A percentile compares a stretch with the other conserved stretches of the same genome.
Evolutionary conservation across 352 stramenopile genomes (phyloP).

Genomic region (Hyaloperonospora arabidopsidis): DNA sequence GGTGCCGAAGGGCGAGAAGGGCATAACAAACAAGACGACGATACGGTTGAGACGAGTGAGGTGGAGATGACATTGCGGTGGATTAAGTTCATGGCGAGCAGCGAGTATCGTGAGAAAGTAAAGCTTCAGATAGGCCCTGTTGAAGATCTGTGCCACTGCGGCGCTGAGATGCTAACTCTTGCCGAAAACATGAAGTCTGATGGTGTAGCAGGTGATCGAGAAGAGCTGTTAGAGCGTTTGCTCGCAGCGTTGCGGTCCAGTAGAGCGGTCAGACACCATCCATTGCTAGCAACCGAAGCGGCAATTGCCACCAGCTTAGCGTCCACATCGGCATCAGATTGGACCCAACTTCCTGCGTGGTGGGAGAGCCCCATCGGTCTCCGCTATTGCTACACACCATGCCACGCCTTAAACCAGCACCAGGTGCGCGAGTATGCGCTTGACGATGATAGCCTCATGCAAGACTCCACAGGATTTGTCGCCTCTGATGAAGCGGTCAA

Average conservation of each 20-base stretch:
- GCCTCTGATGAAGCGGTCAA: conserved; percentile 14
- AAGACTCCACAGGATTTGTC: conserved; percentile 30
- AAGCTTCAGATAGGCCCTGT: conserved; percentile 51
- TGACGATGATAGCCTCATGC: conserved; percentile 39
- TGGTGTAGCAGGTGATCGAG: not conserved
- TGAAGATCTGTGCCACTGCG: conserved; percentile 53
- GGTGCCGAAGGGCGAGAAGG: conserved; percentile 4
- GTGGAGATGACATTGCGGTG: conserved; percentile 39
- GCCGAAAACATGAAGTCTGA: conserved; percentile 26
- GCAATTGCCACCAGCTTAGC: conserved; percentile 19
- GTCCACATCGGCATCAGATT: conserved; percentile 11
- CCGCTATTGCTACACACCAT: conserved; percentile 27
- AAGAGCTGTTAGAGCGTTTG: conserved; percentile 30
- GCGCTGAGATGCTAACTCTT: conserved; percentile 45
- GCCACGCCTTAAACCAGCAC: conserved; percentile 12
- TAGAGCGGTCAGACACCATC: conserved; percentile 49
- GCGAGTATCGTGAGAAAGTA: conserved; percentile 56
- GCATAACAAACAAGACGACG: conserved; percentile 4
- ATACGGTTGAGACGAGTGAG: conserved; percentile 12
- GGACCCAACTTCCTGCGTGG: conserved; percentile 37
- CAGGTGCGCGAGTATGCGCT: conserved; percentile 36
- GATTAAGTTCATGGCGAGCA: conserved; percentile 58
- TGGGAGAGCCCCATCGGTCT: conserved; percentile 40
- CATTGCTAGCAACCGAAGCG: conserved; percentile 21
- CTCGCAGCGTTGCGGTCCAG: conserved; percentile 31